phyloP scores from a whole-genome alignment of 2,329 filamentous ascomycete species.

The Diplodia intermedia region DNA sequence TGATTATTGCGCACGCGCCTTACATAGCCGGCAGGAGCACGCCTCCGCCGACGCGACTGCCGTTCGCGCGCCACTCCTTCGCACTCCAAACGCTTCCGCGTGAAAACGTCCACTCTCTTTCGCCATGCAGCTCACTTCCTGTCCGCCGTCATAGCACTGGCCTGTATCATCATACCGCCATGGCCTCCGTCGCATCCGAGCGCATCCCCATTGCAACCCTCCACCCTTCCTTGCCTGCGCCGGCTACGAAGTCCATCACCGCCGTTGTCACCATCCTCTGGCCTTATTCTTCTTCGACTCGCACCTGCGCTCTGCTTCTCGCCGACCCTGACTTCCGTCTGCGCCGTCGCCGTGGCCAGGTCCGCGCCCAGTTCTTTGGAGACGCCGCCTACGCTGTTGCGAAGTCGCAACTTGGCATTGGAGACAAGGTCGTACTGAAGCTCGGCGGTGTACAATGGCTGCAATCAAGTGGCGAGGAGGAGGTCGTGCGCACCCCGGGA shows the following conservation, averaged over 20 bases:
- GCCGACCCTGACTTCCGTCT: constrained; percentile 85
- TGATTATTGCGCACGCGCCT: background rate
- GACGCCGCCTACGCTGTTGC: constrained; percentile 73
- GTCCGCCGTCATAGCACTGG: background rate
- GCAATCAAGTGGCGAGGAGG: constrained; percentile 61
- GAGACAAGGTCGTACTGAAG: constrained; percentile 74
- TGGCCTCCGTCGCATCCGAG: constrained; percentile 31
- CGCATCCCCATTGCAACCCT: constrained; percentile 44
- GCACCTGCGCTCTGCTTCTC: constrained; percentile 77
- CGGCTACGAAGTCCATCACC: constrained; percentile 57
- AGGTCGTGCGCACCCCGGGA: constrained; percentile 60
- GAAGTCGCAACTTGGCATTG: constrained; percentile 73
- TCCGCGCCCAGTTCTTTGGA: constrained; percentile 77
- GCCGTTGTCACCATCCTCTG: constrained; percentile 85
- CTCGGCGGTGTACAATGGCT: constrained; percentile 73
- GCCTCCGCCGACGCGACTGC: constrained; percentile 9
- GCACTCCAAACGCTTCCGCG: background rate
- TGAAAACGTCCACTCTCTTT: background rate
- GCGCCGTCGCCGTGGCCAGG: constrained; percentile 77
- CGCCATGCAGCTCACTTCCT: constrained; percentile 4
- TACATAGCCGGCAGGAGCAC: background rate
- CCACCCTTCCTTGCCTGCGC: constrained; percentile 41
- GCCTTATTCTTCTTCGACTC: constrained; percentile 84
- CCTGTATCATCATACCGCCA: background rate
- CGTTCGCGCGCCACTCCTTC: background rate